Evolutionary conservation across 257 asterid species (phyloP), one percentile per base, ranked within the genome.

Genomic region (Rauvolfia tetraphylla): DNA sequence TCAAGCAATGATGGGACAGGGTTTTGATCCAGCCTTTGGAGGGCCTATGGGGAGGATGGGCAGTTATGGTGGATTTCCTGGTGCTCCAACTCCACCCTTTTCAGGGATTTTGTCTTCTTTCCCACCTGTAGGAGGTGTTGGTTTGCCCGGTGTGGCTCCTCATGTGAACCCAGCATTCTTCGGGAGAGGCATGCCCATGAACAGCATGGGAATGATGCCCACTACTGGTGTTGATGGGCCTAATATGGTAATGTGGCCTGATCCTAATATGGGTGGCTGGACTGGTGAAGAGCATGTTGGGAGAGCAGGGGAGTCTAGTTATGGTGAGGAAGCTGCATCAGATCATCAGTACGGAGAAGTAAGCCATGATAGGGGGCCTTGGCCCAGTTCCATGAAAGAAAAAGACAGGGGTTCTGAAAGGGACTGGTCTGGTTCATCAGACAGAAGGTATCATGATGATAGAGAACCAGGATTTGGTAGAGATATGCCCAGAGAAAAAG

Each of bases 121-220:
- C 79, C 96, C 90, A 38, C 94, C 87, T 18, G 96, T 95, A 41
- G 97, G 92, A 51, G 74, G 80, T 71, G 92, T 94, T 71, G 96
- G 97, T 73, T 80, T 93, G 85, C 88, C 93, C 75, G 98, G 98
- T 72, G 98, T 95, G 67, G 99, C 98, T 75, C 99, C 98, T 34
- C 99, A 92, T 80, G 96, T 95, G 51, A 95, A 95, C 78, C 99
- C 99, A 0, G 98, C 98, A 18, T 95, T 95, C 74, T 92, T 92
- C 49, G 94, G 96, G 33, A 90, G 99, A 65, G 97, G 98, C 66
- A 95, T 95, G 97, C 87, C 91, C 58, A 91, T 92, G 80, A 91
- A 87, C 77, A 90, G 90, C 59, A 95, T 93, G 99, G 96, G 94
- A 38, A 93, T 92, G 96, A 95, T 95, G 96, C 93, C 93, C 33